Percentiles rank a stretch among this genome's conserved stretches.
These are phyloP conservation scores for Achaetomiella virescens DNA, from an alignment of 495 filamentous ascomycete genomes.

Conservation along the genomic window DNA sequence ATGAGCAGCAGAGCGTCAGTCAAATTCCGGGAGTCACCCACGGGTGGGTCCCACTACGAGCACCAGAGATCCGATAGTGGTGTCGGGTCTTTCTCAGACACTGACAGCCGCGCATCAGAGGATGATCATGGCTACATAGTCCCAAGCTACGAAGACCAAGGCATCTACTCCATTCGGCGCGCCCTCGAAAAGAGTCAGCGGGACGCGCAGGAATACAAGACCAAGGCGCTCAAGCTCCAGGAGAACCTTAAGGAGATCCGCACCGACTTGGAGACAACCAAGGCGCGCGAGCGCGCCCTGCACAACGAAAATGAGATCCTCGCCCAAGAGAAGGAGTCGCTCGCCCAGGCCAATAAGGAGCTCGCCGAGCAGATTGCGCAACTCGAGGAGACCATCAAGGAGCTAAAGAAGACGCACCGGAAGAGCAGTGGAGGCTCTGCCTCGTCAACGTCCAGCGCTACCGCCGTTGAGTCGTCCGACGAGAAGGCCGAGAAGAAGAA, in stretches of 20 bases:
- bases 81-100: conserved; percentile 33
- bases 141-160: conserved; percentile 21
- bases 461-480: conserved; percentile 19
- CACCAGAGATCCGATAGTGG: conserved; percentile 34
- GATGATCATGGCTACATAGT: conserved; percentile 20
- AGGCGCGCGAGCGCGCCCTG: conserved; percentile 71
- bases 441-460: conserved; percentile 18
- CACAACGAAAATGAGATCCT: conserved; percentile 70
- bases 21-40: conserved; percentile 30
- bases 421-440: conserved; percentile 21
- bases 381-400: conserved; percentile 73
- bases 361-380: conserved; percentile 76
- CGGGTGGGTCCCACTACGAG: conserved; percentile 24
- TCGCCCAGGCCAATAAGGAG: conserved; percentile 79
- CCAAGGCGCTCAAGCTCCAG: conserved; percentile 35
- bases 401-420: conserved; percentile 64
- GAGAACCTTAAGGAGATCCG: conserved; percentile 40
- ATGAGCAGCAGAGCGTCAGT: conserved; percentile 30
- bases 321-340: conserved; percentile 52
- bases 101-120: conserved; percentile 24
- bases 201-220: conserved; percentile 19
- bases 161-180: conserved; percentile 22
- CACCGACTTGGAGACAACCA: conserved; percentile 60
- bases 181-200: conserved; percentile 9
- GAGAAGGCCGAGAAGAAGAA: conserved; percentile 23